Percentiles rank a stretch among this genome's conserved stretches.
Conservation (phyloP, 345 rosid genomes). For the Hypericum androsaemum region DNA sequence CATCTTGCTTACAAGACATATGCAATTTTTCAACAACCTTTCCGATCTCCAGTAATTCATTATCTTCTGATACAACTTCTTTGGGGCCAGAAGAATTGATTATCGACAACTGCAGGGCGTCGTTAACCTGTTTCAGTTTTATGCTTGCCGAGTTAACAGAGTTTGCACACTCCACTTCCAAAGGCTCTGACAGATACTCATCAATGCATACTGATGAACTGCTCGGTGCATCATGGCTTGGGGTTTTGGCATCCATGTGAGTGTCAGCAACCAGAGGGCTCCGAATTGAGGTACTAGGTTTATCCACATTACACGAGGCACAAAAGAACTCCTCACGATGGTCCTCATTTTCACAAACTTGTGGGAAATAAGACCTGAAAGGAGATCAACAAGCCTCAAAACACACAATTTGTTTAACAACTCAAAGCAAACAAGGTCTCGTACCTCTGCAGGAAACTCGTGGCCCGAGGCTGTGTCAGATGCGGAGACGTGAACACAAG, state of each 20-base stretch:
- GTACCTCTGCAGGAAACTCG: slow-evolving; percentile 30
- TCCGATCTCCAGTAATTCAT: slow-evolving; percentile 6
- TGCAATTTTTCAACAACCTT: slow-evolving; percentile 8
- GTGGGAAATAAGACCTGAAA: slow-evolving; percentile 25
- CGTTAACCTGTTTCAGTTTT: slow-evolving; percentile 13
- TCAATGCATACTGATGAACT: slow-evolving; percentile 31
- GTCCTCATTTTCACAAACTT: slow-evolving; percentile 11
- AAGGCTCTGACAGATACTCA: slow-evolving; percentile 33
- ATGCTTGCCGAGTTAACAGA: slow-evolving; percentile 12
- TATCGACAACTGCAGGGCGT: slow-evolving; percentile 13
- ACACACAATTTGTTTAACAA: slow-evolving; percentile 1
- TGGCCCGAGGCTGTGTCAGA: slow-evolving; percentile 14
- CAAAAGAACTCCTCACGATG: slow-evolving; percentile 6
- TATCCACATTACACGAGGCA: slow-evolving; percentile 10
- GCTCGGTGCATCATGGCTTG: slow-evolving; percentile 16
- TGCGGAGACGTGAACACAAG: slow-evolving; percentile 39
- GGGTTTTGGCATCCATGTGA: slow-evolving; percentile 14
- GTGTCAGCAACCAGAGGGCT: slow-evolving; percentile 6
- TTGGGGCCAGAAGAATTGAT: slow-evolving; percentile 10
- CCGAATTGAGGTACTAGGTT: slow-evolving; percentile 7
- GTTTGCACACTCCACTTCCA: slow-evolving; percentile 25
- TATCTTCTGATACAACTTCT: slow-evolving; percentile 6
- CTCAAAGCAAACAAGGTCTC: background rate
- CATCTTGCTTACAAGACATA: slow-evolving; percentile 8
- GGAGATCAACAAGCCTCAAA: slow-evolving; percentile 8